Conservation (phyloP, 768 basidiomycete genomes). For the Daedalea quercina region DNA sequence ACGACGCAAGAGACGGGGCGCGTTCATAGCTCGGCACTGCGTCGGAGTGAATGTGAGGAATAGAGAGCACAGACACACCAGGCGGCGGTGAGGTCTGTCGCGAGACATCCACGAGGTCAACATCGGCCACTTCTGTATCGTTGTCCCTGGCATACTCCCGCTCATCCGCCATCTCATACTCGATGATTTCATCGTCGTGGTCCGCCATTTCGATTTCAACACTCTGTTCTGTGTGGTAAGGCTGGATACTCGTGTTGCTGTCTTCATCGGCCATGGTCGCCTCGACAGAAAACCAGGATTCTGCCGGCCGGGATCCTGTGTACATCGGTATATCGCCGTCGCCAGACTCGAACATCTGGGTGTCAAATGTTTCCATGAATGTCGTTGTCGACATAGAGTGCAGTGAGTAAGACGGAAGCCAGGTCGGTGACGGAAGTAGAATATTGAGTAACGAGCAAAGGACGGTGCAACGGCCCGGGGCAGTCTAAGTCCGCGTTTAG, state of each 20-base stretch:
- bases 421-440: neutral
- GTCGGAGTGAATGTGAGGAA: neutral
- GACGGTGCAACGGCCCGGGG: neutral
- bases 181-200: conserved; percentile 38
- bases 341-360: conserved; percentile 56
- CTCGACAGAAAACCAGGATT: conserved; percentile 48
- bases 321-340: conserved; percentile 62
- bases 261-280: conserved; percentile 56
- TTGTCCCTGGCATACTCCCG: conserved; percentile 19
- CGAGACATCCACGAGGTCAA: conserved; percentile 42
- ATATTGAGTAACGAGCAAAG: neutral
- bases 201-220: conserved; percentile 67
- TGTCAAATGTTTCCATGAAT: conserved; percentile 40
- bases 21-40: neutral
- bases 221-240: conserved; percentile 26
- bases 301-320: conserved; percentile 27
- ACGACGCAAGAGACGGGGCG: neutral
- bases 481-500: neutral
- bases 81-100: conserved; percentile 21
- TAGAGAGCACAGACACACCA: neutral
- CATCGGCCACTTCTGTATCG: conserved; percentile 36
- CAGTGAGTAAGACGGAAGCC: neutral
- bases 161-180: conserved; percentile 54
- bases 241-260: conserved; percentile 18
- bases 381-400: conserved; percentile 8